phyloP scores from a whole-genome alignment of 139 green algal species.

The Chlorella sp. region DNA sequence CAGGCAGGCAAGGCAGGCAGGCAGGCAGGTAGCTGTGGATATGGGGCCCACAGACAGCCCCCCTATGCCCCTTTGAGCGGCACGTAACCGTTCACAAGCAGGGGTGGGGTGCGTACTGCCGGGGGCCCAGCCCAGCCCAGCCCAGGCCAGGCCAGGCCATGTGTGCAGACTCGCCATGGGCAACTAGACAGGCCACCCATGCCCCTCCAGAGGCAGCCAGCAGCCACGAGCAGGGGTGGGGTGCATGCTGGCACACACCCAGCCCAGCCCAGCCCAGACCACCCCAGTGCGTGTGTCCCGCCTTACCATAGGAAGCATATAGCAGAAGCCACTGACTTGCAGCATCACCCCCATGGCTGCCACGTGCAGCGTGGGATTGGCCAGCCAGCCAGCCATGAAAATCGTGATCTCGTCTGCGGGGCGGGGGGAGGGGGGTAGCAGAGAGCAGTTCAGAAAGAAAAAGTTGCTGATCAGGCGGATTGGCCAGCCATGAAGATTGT shows the following conservation, averaged over 20 bases:
- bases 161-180: no score
- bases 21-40: no score
- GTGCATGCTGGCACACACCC: no score
- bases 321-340: conserved; percentile 73
- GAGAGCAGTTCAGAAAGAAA: not conserved
- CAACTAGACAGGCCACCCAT: no score
- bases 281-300: no score
- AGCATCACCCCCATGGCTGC: conserved; percentile 81
- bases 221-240: not conserved
- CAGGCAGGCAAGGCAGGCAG: not conserved
- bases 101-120: no score
- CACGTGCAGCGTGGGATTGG: conserved; percentile 61
- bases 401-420: not conserved
- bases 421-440: not conserved
- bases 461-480: no score
- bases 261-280: not conserved
- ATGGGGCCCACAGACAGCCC: no score
- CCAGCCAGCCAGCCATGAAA: conserved; percentile 42
- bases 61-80: no score
- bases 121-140: not conserved
- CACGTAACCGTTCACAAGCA: not conserved
- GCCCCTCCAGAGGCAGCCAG: no score
- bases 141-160: no score
- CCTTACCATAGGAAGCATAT: conserved; percentile 67
- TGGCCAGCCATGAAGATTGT: no score